Evolutionary conservation across 306 rosid species (phyloP).

Genomic region (Ormosia emarginata): DNA sequence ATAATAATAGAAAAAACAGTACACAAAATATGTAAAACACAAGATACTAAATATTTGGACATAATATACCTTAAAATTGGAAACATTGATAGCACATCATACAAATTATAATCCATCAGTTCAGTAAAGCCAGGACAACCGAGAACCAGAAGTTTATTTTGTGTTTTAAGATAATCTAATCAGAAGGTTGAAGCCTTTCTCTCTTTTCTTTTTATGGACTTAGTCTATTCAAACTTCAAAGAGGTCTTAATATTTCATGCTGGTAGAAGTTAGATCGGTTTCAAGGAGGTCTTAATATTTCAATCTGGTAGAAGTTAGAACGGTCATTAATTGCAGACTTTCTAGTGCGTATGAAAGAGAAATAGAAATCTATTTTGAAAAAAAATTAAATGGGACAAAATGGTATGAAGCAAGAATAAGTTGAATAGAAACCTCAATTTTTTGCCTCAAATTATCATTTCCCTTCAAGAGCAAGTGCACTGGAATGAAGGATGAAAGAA

Average conservation of each 20-base stretch:
- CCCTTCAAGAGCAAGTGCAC: constrained; percentile 74
- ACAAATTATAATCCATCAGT: not conserved
- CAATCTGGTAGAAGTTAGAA: not conserved
- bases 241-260: not conserved
- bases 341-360: not conserved
- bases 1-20: too few species aligned
- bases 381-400: not conserved
- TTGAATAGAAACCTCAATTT: constrained; percentile 66
- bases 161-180: constrained; percentile 1
- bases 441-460: constrained; percentile 65
- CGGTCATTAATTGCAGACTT: not conserved
- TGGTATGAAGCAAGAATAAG: constrained; percentile 16
- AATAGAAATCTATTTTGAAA: not conserved
- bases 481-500: constrained; percentile 82
- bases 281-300: not conserved
- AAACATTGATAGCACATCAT: not conserved
- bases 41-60: not conserved
- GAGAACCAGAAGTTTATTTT: not conserved
- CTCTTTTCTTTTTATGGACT: not conserved
- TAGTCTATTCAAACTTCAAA: not conserved
- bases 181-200: not conserved
- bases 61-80: not conserved
- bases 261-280: not conserved
- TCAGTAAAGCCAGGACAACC: not conserved
- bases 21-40: not conserved